Base-by-base conservation (phyloP, 2,329 filamentous ascomycete genomes). In the Eurotiales sp. region DNA sequence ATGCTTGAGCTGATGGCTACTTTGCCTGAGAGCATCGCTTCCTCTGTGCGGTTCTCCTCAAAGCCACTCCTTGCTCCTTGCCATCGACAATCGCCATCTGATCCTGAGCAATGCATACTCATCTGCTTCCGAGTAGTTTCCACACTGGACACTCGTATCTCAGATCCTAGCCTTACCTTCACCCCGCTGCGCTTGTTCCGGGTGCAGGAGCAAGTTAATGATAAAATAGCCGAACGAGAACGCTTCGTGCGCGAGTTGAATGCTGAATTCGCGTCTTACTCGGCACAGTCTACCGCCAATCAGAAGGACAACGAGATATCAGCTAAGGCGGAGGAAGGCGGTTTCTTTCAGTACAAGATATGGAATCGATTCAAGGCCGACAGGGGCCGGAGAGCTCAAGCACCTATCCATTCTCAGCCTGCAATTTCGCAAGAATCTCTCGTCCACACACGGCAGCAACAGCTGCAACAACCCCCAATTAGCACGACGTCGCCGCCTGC, bases 131-230 rank as follows among this genome's bases (percentile, higher is more conserved):
- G 78, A 41, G 69, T 83, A 14, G 77, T 87, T 37, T 78, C 84
- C 15, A 81, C 81, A 1, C 81, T 87, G 23, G 81, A 86, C 56
- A 73, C 75, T 14, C 75, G 74, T 29, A 65, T 80, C 8, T 69
- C 71, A 2, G 76, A 77, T 19, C 70, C 77, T 1, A 75, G 76
- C 23, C 79, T 81, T 60, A 74, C 77, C 50, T 85, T 86, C 56
- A 74, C 79, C 1, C 83, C 85, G 0, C 69, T 87, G 25, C 78
- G 71, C 40, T 82, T 88, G 57, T 87, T 88, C 71, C 83, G 81
- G 57, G 73, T 79, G 7, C 83, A 84, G 52, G 86, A 88, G 64
- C 78, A 85, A 55, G 76, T 81, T 0, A 79, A 83, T 58, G 72
- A 76, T 23, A 75, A 75, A 53, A 73, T 77, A 27, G 69, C 74